A percentile compares a stretch with the other conserved stretches of the same genome.
Conservation (phyloP, 2,329 filamentous ascomycete species). For the Macrophomina phaseolina region DNA sequence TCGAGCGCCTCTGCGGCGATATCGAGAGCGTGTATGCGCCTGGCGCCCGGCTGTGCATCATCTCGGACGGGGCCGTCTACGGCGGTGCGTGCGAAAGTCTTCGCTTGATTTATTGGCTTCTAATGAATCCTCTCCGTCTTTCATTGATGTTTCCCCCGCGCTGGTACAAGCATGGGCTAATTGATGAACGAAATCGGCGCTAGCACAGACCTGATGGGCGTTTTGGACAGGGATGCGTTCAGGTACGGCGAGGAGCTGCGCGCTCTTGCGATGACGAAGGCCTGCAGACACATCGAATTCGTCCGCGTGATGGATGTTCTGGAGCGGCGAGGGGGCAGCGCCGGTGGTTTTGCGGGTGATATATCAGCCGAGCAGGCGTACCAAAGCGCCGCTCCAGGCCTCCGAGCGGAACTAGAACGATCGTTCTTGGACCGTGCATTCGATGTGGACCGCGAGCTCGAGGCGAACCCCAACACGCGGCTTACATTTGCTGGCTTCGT, state of each 20-base stretch:
- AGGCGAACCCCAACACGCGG: background rate
- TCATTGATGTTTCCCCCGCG: no score
- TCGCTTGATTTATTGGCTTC: background rate
- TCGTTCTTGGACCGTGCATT: background rate
- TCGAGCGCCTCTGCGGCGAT: slow-evolving; percentile 48
- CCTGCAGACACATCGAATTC: background rate
- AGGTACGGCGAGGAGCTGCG: background rate
- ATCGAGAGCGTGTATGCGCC: slow-evolving; percentile 47
- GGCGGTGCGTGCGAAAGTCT: slow-evolving; percentile 45
- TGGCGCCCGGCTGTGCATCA: slow-evolving; percentile 50
- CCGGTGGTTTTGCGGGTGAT: no score
- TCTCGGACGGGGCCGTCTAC: slow-evolving; percentile 52
- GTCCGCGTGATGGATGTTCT: background rate
- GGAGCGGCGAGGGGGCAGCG: background rate
- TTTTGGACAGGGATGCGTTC: background rate
- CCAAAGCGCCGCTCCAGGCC: background rate
- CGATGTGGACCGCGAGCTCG: background rate
- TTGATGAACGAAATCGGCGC: no score
- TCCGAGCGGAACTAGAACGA: background rate
- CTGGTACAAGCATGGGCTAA: no score
- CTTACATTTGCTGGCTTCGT: background rate
- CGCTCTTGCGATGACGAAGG: background rate
- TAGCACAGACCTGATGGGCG: background rate
- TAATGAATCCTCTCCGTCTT: no score
- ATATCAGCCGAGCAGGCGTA: background rate